Base-by-base conservation (phyloP, 495 filamentous ascomycete species). In the Cladorrhinum samala region DNA sequence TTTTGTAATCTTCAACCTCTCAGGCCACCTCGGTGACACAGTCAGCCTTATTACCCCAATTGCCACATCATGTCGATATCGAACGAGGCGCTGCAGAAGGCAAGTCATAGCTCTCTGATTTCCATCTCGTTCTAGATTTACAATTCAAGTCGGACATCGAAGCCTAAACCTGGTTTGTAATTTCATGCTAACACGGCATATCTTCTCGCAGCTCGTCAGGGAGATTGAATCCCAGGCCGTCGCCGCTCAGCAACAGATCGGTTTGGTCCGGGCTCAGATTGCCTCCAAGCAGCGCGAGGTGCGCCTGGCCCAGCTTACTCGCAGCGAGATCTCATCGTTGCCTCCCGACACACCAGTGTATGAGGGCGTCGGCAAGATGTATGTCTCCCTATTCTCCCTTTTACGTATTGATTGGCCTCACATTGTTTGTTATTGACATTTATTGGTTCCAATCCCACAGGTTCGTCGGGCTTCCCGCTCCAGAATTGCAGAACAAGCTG, bases 331-430 rank as follows among this genome's bases (percentile, higher is more conserved):
- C 46, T 78, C 82, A 24, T 75, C 83, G 8, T 66, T 98, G 55
- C 86, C 92, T n/a, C 72, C 78, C 36, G 79, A 84, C 37, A 95
- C 91, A 0, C 83, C 82, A 17, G 83, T 96, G 9, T 98, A 96
- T 59, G 92, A 96, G 68, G 92, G 92, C 2, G 87, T 96, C 4
- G 93, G 93, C 19, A 96, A 95, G 75, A 96, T 98, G 93, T 96
- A 67, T 66, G 86, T 69, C 20, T 51, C 25, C 13, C 2, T 39
- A 8, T 36, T 38, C 36, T 54, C 13, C 14, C 49, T 50, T 41
- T 18, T 5, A 24, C 19, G 36, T n/a, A 9, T 11, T 2, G 46
- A 24, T 1, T 5, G 18, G 9, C 30, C 52, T 45, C 54, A 37
- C 36, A 3, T 24, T 36, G 16, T 53, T 38, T 24, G 19, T 27